Conservation (phyloP, 371 early-diverging fungal genomes). For the Coemansia linderi region DNA sequence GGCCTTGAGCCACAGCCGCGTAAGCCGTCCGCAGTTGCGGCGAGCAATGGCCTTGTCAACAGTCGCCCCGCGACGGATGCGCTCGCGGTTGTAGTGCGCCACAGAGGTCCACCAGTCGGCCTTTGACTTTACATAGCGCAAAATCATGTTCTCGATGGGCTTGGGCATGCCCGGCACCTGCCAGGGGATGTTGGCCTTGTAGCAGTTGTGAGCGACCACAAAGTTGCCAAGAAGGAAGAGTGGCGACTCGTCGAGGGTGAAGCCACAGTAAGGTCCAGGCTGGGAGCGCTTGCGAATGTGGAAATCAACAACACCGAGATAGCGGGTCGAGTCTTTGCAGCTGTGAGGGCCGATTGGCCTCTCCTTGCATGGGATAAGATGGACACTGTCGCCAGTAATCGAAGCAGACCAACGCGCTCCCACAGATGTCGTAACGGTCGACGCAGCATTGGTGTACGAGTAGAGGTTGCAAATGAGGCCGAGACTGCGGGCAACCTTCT, state of each 20-base stretch:
- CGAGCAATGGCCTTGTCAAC: constrained; percentile 98
- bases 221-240: constrained; percentile 39
- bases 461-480: constrained; percentile 12
- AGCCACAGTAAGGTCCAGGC: constrained; percentile 27
- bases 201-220: constrained; percentile 60
- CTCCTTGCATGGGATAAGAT: constrained; percentile 15
- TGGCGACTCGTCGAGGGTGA: constrained; percentile 30
- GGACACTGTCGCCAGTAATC: constrained; percentile 10
- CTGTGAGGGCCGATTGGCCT: background rate
- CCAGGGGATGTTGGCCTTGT: constrained; percentile 99
- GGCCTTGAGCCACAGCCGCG: constrained; percentile 98
- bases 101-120: constrained; percentile 99
- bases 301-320: background rate
- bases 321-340: background rate
- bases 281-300: constrained; percentile 4
- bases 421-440: constrained; percentile 1
- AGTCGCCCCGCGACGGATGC: constrained; percentile 98
- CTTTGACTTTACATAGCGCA: constrained; percentile 97
- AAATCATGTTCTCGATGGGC: constrained; percentile 98
- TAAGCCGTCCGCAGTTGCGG: constrained; percentile 97
- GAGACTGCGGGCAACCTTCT: constrained; percentile 14
- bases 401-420: constrained; percentile 1
- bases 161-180: constrained; percentile 96
- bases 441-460: constrained; percentile 2
- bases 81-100: constrained; percentile 97